Conservation (phyloP, 2,329 filamentous ascomycete genomes). For the Ceratocystis variospora region DNA sequence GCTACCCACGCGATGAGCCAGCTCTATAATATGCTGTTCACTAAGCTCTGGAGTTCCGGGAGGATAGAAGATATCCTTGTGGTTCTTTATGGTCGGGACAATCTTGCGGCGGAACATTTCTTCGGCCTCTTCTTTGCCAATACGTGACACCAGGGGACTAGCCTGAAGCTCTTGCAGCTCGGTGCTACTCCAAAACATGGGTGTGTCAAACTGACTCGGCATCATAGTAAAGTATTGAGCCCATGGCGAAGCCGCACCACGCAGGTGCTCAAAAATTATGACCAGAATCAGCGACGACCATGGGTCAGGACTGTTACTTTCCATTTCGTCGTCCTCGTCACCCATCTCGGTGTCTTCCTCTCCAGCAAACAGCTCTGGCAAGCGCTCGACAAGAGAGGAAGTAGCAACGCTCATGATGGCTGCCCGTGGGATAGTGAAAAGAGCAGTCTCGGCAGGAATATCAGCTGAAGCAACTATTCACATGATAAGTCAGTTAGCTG, state of each 20-base stretch:
- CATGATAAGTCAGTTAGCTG: not conserved
- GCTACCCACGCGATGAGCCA: constrained; percentile 70
- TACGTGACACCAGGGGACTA: constrained; percentile 60
- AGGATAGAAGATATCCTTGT: constrained; percentile 35
- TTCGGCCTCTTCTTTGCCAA: constrained; percentile 61
- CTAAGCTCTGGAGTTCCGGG: constrained; percentile 25
- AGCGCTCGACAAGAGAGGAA: constrained; percentile 48
- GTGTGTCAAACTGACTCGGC: constrained; percentile 58
- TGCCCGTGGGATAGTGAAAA: constrained; percentile 66
- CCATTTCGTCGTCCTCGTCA: constrained; percentile 28
- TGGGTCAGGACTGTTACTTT: constrained; percentile 32
- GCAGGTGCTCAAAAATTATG: constrained; percentile 63
- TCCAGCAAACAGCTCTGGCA: constrained; percentile 40
- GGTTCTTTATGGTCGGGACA: constrained; percentile 36
- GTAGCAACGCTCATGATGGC: constrained; percentile 60
- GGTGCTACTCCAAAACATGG: constrained; percentile 72
- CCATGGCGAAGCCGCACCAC: constrained; percentile 51
- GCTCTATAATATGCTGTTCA: constrained; percentile 34
- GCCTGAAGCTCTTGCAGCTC: constrained; percentile 64
- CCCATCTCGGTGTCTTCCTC: constrained; percentile 23
- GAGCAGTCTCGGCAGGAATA: constrained; percentile 58
- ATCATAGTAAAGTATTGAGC: constrained; percentile 64
- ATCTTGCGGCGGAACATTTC: constrained; percentile 47
- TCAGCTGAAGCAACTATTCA: constrained; percentile 52
- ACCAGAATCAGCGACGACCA: constrained; percentile 55